A percentile compares a stretch with the other conserved stretches of the same genome.
Conservation (phyloP, 257 asterid genomes). For the Solanum acaule region DNA sequence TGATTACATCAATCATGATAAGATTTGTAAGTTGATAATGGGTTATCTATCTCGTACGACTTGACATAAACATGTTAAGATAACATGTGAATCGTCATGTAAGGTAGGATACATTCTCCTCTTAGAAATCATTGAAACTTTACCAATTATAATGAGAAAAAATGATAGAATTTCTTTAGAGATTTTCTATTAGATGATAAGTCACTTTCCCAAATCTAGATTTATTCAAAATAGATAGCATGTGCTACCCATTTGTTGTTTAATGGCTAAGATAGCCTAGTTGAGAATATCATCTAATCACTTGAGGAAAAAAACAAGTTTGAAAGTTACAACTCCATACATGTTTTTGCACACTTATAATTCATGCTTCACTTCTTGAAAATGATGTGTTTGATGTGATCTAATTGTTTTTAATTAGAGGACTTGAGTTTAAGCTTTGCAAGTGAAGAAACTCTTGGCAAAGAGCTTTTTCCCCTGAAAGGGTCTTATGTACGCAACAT, state of each 20-base stretch:
- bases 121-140: background rate
- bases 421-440: background rate
- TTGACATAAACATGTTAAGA: background rate
- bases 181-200: background rate
- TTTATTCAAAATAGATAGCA: background rate
- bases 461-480: no score
- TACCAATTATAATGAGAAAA: background rate
- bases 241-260: background rate
- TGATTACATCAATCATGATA: background rate
- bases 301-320: background rate
- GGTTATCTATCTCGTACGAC: background rate
- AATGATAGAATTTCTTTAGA: background rate
- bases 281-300: background rate
- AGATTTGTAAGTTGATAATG: no score
- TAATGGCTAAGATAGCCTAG: background rate
- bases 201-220: background rate
- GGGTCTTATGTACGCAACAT: no score
- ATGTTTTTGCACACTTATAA: background rate
- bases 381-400: background rate
- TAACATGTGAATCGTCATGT: background rate
- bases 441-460: no score
- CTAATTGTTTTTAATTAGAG: background rate
- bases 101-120: background rate
- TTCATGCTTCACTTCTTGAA: background rate
- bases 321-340: background rate